Conservation (phyloP, 2,329 filamentous ascomycete species). For the Pseudogymnoascus sp. region DNA sequence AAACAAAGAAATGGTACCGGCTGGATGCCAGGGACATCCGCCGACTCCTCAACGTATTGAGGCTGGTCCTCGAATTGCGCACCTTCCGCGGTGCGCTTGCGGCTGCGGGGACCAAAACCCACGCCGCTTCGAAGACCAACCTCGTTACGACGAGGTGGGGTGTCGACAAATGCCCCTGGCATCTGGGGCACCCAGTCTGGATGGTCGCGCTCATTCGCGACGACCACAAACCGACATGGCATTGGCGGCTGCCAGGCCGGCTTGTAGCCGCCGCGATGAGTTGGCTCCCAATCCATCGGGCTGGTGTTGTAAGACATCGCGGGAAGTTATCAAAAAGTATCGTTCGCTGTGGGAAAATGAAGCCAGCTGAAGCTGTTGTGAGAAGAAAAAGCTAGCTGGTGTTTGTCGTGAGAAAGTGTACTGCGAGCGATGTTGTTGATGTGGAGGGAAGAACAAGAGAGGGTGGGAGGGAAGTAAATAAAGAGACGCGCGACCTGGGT, state of each 20-base stretch:
- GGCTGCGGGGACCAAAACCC: neutral
- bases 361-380: neutral
- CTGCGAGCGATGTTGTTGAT: neutral
- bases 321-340: neutral
- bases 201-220: neutral
- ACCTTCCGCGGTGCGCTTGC: neutral
- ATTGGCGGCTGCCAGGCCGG: slow-evolving; percentile 2
- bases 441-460: neutral
- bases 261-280: neutral
- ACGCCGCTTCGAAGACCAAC: neutral
- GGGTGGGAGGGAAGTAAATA: neutral
- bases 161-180: slow-evolving; percentile 1
- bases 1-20: slow-evolving; percentile 6
- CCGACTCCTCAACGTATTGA: neutral
- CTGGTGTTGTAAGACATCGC: neutral
- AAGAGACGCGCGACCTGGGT: neutral
- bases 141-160: neutral
- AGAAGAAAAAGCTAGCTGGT: neutral
- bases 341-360: neutral
- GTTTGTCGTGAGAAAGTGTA: neutral
- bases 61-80: slow-evolving; percentile 2
- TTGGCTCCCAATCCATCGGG: slow-evolving; percentile 6
- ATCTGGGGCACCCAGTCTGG: neutral
- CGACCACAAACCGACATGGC: neutral
- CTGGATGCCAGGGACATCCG: neutral